Evolutionary conservation across 768 basidiomycete species (phyloP), one percentile per base, ranked within the genome.

Genomic region (Pleurotus sapidus): DNA sequence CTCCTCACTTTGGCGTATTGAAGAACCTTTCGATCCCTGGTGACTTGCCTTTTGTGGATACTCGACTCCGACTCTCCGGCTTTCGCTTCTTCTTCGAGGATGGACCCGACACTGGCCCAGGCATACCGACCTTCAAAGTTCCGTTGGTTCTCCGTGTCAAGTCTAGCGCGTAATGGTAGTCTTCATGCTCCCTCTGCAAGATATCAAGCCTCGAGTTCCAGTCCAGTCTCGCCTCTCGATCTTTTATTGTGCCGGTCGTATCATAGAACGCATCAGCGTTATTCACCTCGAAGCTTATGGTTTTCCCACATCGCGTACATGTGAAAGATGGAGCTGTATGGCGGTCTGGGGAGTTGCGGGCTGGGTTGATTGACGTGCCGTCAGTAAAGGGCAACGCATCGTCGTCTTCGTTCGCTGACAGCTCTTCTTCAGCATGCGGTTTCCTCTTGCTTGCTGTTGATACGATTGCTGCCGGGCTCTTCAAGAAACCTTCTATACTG

Each of bases 81-180:
- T 62, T 67, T 37, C 63, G 62, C 55, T 65, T 53, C 50, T 59
- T 53, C 45, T 60, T 60, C 48, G 63, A 61, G 37, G 58, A 46
- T 20, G 59, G 56, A 8, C 43, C 55, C 25, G 46, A 27, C 7
- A 56, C 63, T 45, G 61, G 58, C 30, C 30, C 30, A 3, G 30
- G 30, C 47, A 64, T 58, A 30, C 57, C 63, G 14, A 49, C 58
- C 34, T 60, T 56, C 20, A 60, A 50, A 3, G 60, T 61, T 38
- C 57, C 60, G 34, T 61, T 64, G 47, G 71, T 57, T 54, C 77
- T 74, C 23, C 78, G 78, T 18, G 87, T 80, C 50, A 98, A 67
- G 56, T 92, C 88, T 64, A 86, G 78, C 1, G 95, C 95, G 63
- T 93, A 85, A 69, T 98, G 95, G 69, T 84, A 97, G 71, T 97